Percentiles rank a stretch among this genome's conserved stretches.
phyloP scores from a whole-genome alignment of 2,329 filamentous ascomycete genomes.

The Neofusicoccum laricinum region DNA sequence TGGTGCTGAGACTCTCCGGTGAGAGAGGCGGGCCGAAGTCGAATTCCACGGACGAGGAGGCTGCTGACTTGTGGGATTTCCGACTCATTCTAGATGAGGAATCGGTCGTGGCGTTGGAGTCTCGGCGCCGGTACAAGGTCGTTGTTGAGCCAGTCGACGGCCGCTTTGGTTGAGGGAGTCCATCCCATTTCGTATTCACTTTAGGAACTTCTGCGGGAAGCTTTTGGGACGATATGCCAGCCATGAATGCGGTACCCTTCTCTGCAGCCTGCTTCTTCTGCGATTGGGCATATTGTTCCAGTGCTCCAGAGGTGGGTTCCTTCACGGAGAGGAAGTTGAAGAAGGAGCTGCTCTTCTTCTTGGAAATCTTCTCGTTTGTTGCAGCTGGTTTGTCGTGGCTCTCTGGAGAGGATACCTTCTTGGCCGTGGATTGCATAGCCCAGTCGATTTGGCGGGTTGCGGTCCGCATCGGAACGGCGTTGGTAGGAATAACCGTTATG shows the following conservation, averaged over 20 bases:
- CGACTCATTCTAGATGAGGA: constrained; percentile 1
- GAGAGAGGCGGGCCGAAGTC: neutral
- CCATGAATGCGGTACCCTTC: constrained; percentile 25
- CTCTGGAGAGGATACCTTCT: neutral
- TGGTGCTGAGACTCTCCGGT: neutral
- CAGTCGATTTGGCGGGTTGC: neutral
- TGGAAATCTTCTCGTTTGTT: neutral
- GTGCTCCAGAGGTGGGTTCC: constrained; percentile 47
- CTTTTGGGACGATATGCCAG: constrained; percentile 43
- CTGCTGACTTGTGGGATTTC: neutral
- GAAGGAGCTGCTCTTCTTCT: constrained; percentile 32
- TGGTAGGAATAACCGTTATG: neutral
- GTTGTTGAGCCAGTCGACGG: neutral
- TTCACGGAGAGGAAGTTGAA: constrained; percentile 48
- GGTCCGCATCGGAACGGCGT: neutral
- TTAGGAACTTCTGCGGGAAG: constrained; percentile 50
- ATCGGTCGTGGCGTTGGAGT: neutral
- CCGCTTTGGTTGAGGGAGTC: constrained; percentile 42
- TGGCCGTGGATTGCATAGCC: neutral
- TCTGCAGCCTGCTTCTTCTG: constrained; percentile 28
- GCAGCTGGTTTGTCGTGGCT: neutral
- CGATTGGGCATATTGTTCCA: constrained; percentile 45
- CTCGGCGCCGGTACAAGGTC: neutral
- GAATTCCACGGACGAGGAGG: neutral
- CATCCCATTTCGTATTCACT: constrained; percentile 56